Conservation (phyloP, 345 rosid genomes). For the Bruguiera parviflora region DNA sequence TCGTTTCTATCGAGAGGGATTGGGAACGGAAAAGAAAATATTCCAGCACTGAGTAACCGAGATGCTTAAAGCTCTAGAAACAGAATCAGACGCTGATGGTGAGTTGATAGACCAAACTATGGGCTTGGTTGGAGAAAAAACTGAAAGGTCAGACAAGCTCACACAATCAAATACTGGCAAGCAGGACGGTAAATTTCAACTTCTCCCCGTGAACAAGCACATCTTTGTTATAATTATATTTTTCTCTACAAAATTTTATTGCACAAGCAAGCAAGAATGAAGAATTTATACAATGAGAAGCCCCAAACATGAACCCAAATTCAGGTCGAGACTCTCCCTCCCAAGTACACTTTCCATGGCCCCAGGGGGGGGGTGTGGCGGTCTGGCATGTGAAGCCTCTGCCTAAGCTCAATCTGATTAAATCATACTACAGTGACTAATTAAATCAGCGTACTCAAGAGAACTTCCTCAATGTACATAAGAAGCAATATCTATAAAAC, state of each 20-base stretch:
- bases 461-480: conserved; percentile 3
- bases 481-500: conserved; percentile 22
- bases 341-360: background rate
- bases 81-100: too few species aligned
- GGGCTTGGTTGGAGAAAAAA: too few species aligned
- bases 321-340: conserved; percentile 14
- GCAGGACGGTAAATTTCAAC: too few species aligned
- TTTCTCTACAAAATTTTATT: conserved; percentile 21
- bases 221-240: background rate
- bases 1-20: too few species aligned
- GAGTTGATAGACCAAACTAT: too few species aligned
- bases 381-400: conserved; percentile 1
- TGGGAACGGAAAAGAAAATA: too few species aligned
- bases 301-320: conserved; percentile 10
- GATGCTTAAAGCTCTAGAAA: too few species aligned
- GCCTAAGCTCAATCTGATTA: conserved; percentile 10
- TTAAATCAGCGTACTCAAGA: background rate
- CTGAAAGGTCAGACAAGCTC: too few species aligned
- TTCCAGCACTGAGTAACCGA: too few species aligned
- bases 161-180: too few species aligned
- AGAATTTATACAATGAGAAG: conserved; percentile 34
- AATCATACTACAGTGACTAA: conserved; percentile 14
- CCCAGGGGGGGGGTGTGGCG: background rate
- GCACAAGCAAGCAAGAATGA: conserved; percentile 41
- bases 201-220: too few species aligned